Evolutionary conservation across 768 basidiomycete genomes (phyloP).

Genomic region (Ramaria sp.): DNA sequence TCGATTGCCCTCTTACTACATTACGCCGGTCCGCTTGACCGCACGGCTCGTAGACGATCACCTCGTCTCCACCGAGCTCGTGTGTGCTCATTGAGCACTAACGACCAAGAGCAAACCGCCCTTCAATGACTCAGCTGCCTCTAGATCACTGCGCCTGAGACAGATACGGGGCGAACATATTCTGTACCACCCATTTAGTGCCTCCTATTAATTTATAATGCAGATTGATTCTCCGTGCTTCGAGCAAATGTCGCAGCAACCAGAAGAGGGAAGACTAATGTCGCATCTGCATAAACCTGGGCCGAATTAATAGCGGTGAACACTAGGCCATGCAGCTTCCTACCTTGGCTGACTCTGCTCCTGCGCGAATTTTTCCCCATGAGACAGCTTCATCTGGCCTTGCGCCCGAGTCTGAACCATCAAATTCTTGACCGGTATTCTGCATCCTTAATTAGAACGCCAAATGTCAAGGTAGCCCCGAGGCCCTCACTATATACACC

Average conservation of each 20-base stretch:
- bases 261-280: slow-evolving; percentile 87
- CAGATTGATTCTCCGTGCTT: slow-evolving; percentile 13
- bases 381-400: slow-evolving; percentile 95
- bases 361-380: slow-evolving; percentile 95
- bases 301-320: neutral
- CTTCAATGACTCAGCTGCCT: slow-evolving; percentile 75
- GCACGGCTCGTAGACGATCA: slow-evolving; percentile 14
- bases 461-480: neutral
- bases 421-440: slow-evolving; percentile 99
- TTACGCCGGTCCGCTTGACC: slow-evolving; percentile 17
- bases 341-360: slow-evolving; percentile 77
- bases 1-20: slow-evolving; percentile 8
- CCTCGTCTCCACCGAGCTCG: slow-evolving; percentile 7
- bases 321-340: slow-evolving; percentile 4
- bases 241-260: slow-evolving; percentile 91
- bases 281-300: slow-evolving; percentile 89
- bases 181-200: neutral
- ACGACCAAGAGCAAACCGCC: slow-evolving; percentile 45
- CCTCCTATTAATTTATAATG: neutral
- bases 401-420: slow-evolving; percentile 96
- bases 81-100: neutral
- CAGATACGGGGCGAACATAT: slow-evolving; percentile 80
- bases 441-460: slow-evolving; percentile 18
- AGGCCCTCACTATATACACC: slow-evolving; percentile 71
- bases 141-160: slow-evolving; percentile 61